A percentile compares a stretch with the other conserved stretches of the same genome.
Evolutionary conservation across 2,329 filamentous ascomycete genomes (phyloP).

Genomic region (Penicillium nordicum): DNA sequence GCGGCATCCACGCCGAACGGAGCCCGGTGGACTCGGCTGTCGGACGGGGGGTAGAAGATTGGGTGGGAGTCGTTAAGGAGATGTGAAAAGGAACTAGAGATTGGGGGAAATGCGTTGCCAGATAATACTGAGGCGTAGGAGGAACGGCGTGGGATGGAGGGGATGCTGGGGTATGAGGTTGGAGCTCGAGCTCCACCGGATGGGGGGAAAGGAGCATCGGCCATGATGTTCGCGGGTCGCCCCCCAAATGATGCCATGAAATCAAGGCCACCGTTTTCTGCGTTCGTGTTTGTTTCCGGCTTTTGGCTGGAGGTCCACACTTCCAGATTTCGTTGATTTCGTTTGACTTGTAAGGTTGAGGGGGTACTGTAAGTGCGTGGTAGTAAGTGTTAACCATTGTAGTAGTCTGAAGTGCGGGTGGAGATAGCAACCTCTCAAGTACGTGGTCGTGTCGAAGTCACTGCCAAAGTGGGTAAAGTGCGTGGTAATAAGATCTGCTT

Average conservation of each 20-base stretch:
- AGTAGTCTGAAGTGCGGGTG: not conserved
- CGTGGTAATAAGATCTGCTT: not conserved
- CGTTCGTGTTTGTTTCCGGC: not conserved
- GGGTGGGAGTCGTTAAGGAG: constrained; percentile 47
- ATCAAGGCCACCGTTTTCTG: not conserved
- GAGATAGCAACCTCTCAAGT: not conserved
- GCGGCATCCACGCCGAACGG: constrained; percentile 43
- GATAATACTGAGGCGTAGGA: constrained; percentile 63
- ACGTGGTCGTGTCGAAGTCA: too few species aligned
- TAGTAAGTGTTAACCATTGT: not conserved
- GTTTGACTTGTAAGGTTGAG: not conserved
- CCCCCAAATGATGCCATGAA: constrained; percentile 10
- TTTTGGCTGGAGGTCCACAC: not conserved
- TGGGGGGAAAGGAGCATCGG: constrained; percentile 42
- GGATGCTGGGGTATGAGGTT: constrained; percentile 28
- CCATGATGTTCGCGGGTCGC: constrained; percentile 39
- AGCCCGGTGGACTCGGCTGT: constrained; percentile 33
- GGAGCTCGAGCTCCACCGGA: constrained; percentile 41
- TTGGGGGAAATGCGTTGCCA: constrained; percentile 45
- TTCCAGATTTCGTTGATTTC: not conserved
- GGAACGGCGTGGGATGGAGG: constrained; percentile 50
- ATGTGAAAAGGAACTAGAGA: constrained; percentile 52
- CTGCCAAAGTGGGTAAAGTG: not conserved
- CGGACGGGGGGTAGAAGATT: constrained; percentile 36
- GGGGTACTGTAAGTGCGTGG: constrained; percentile 1